Base-by-base conservation (phyloP, 2,329 filamentous ascomycete genomes). In the Fusarium sulawesiense region DNA sequence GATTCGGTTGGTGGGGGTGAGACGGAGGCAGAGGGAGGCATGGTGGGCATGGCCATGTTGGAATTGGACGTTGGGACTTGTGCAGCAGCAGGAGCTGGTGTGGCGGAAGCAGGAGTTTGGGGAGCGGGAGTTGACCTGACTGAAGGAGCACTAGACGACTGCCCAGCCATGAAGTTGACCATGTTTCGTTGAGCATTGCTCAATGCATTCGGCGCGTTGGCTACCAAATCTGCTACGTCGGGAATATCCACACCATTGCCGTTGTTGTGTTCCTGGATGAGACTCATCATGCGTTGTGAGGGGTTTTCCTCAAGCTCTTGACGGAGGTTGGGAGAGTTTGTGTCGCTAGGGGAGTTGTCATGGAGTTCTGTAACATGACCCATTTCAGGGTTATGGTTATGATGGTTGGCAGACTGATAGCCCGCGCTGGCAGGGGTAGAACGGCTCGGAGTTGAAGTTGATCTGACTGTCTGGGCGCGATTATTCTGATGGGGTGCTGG, bases 271-370 rank as follows among this genome's bases (percentile, higher is more conserved):
- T 88, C 87, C 61, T 89, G 86, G 76, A 91, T 90, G 32, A 91
- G 85, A 73, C 85, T 88, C 85, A 91, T 88, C 84, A 90, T 89
- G 53, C 84, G 84, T 73, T 88, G 87, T 59, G 87, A 87, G 1
- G 87, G 86, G 60, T 86, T 87, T n/a, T 80, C 78, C 75, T 87
- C 84, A 8, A 89, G 82, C 73, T 90, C 87, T 34, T 86, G 83
- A 29, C 86, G 84, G 4, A 89, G 80, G 56, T 80, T 86, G 1
- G 85, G 80, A 1, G 86, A 83, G 4, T 84, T 81, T 23, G 72
- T 70, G 57, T 87, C 83, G 6, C 83, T 81, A 4, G 81, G 79
- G 0, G 85, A 82, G 1, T 80, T 80, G 59, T 91, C 89, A 37
- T 86, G 82, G 14, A 91, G 81, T 76, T 91, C 89, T 27, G 88